Base-by-base conservation (phyloP, 2,329 filamentous ascomycete species). In the Colletotrichum tropicicola region DNA sequence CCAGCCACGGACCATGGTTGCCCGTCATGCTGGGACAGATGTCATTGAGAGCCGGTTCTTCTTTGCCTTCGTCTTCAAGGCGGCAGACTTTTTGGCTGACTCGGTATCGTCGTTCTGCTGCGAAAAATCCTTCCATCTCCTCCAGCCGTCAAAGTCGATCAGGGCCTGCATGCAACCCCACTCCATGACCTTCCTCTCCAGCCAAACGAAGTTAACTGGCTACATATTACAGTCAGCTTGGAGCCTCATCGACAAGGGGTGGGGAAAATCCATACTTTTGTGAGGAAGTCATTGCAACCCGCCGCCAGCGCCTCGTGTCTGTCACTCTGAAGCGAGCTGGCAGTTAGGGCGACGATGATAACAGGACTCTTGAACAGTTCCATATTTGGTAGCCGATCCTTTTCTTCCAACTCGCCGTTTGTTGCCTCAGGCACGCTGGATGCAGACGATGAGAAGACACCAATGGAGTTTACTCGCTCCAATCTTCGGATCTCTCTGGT, bases 151-250 rank as follows among this genome's bases (percentile, higher is more conserved):
- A 75, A 96, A 98, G 81, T 99, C 96, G 73, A 99, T 98, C 23
- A 99, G 86, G 9, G 96, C 96, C 82, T 98, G 96, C 96, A 99
- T 99, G 82, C 96, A 98, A 60, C 96, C 96, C 96, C 96, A 99
- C 83, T 99, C 96, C 80, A 97, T 98, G 71, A 98, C 94, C 78
- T 99, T 99, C 62, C 95, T 89, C 77, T 98, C 93, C 25, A 99
- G 87, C 94, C 95, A 99, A 65, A 97, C 92, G 74, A 98, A 98
- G 76, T 97, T 97, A 70, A 99, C 95, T 19, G 96, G 96, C 93
- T 97, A 74, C 44, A 49, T 10, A 23, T 30, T 4, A 41, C 13
- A 9, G 48, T 74, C 58, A 73, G 69, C 17, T 62, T 35, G 4
- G 32, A 35, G n/a, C 13, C 9, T 13, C 12, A 58, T 32, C 10